Percentiles rank a stretch among this genome's conserved stretches.
Conservation (phyloP, 2,329 filamentous ascomycete genomes). For the Fusarium tjaetaba region DNA sequence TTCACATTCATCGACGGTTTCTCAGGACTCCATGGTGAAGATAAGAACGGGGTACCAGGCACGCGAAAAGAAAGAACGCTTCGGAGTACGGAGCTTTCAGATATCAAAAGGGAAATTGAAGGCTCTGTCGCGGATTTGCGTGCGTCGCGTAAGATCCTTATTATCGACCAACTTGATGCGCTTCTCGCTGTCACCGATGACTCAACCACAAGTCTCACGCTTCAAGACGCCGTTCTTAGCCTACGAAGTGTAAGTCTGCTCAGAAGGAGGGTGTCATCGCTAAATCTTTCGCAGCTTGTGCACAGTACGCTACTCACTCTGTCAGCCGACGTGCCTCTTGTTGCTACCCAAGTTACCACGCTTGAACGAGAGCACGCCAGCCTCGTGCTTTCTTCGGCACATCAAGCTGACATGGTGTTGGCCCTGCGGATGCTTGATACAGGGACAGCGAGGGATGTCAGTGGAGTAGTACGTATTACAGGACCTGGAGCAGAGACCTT, state of each 20-base stretch:
- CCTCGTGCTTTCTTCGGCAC: constrained; percentile 77
- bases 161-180: constrained; percentile 74
- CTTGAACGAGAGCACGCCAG: constrained; percentile 77
- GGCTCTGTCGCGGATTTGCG: constrained; percentile 51
- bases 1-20: constrained; percentile 83
- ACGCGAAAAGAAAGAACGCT: constrained; percentile 42
- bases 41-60: neutral
- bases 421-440: constrained; percentile 83
- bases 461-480: constrained; percentile 84
- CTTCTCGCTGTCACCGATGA: constrained; percentile 68
- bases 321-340: constrained; percentile 78
- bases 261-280: neutral
- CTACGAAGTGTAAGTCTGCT: constrained; percentile 67
- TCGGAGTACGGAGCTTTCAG: constrained; percentile 46
- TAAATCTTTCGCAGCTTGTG: constrained; percentile 57
- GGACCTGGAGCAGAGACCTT: constrained; percentile 48
- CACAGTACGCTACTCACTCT: constrained; percentile 74
- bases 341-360: constrained; percentile 68
- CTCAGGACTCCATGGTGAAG: constrained; percentile 61
- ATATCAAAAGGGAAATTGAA: constrained; percentile 53
- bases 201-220: constrained; percentile 53
- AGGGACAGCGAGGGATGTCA: constrained; percentile 89
- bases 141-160: constrained; percentile 59
- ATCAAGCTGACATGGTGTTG: constrained; percentile 77
- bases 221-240: constrained; percentile 66